Evolutionary conservation across 169 alveolate species (phyloP), one percentile per base, ranked within the genome.

Genomic region (Neospora caninum): DNA sequence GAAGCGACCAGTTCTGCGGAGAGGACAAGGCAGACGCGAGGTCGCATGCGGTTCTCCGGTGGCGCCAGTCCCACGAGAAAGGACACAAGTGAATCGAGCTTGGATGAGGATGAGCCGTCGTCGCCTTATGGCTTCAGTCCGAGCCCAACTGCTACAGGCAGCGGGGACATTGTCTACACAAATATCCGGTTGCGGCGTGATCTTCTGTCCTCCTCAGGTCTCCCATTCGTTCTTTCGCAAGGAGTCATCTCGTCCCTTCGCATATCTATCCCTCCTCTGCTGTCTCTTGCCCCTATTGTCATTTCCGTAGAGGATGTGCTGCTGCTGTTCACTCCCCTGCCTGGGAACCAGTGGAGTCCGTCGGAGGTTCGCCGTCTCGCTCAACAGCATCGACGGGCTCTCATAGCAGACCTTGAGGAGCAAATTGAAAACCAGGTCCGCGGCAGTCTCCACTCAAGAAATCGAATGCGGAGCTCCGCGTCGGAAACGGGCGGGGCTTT

Each of bases 151-250:
- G 73, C 31, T 43, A 34, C 58, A 25, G 80, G 80, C 49, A 43
- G 92, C 73, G 92, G 80, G 4, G 92, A 87, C 36, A 54, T 87
- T 29, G 49, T 87, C 27, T 87, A 87, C 80, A 87, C 80, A 36
- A 87, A 87, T 34, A 54, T 87, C 78, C 27, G 36, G 36, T 39
- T 87, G n/a, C 38, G 43, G 82, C 80, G 67, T 16, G 43, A 43
- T n/a, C 36, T 87, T 36, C 92, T 87, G 67, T 87, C 92, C 9
- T 43, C 49, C 36, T 38, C 43, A 45, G 92, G 92, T 10, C 67
- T 49, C n/a, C 92, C 92, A 18, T 87, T 42, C 80, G 43, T 49
- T 0, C 82, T 87, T 18, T 43, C 92, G 43, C 82, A 87, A 18
- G 92, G 92, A n/a, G 67, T 53, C 29, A 54, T 87, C n/a, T 43